A percentile compares a stretch with the other conserved stretches of the same genome.
Conservation (phyloP, 2,329 filamentous ascomycete genomes). For the Phyllosticta citrichinensis region DNA sequence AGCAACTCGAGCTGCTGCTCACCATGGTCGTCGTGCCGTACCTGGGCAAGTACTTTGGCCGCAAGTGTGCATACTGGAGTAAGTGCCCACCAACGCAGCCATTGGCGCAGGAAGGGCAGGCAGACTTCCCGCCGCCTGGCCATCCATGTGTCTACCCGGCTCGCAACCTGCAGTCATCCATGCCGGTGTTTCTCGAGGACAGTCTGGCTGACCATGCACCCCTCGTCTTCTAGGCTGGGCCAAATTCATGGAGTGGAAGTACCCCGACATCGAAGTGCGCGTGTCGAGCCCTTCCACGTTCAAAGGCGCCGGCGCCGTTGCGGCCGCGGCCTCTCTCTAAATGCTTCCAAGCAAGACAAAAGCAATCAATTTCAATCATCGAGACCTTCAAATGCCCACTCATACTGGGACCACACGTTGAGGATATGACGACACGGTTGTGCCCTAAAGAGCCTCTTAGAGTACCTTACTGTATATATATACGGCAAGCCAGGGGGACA, state of each 20-base stretch:
- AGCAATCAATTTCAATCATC: neutral
- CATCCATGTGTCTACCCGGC: neutral
- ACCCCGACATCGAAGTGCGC: constrained; percentile 60
- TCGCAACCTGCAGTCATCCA: neutral
- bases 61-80: constrained; percentile 97
- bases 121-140: too few species aligned
- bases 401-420: neutral
- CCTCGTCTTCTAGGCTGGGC: constrained; percentile 65
- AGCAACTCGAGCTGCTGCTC: constrained; percentile 84
- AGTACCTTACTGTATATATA: too few species aligned
- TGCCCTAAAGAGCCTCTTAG: too few species aligned
- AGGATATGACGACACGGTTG: neutral
- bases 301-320: constrained; percentile 36
- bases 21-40: constrained; percentile 95
- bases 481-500: too few species aligned
- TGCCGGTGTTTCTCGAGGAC: neutral
- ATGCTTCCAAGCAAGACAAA: neutral
- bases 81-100: constrained; percentile 29
- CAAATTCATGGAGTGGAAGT: constrained; percentile 90
- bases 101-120: too few species aligned
- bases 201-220: constrained; percentile 15
- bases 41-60: constrained; percentile 85
- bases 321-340: constrained; percentile 36
- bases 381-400: neutral
- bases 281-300: constrained; percentile 37